phyloP scores from a whole-genome alignment of 1,284 basidiomycete species.

The Baeospora myosura region DNA sequence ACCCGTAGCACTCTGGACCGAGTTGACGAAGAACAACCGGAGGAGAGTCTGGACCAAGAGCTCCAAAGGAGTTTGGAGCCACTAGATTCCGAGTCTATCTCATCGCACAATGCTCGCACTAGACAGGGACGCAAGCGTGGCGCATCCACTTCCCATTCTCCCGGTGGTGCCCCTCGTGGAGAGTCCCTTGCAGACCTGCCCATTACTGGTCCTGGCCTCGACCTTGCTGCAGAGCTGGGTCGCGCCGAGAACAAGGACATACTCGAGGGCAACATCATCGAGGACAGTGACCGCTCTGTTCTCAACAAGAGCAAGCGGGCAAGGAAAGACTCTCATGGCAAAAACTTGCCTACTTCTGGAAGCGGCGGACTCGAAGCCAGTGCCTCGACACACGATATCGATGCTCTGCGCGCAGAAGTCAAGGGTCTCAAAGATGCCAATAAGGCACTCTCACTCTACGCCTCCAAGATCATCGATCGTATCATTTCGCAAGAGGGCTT shows the following conservation, averaged over 20 bases:
- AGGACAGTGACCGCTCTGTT: conserved; percentile 43
- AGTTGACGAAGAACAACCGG: conserved; percentile 47
- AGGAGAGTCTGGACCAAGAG: conserved; percentile 28
- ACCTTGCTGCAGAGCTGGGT: conserved; percentile 85
- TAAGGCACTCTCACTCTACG: conserved; percentile 88
- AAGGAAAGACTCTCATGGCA: conserved; percentile 42
- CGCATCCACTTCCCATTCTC: conserved; percentile 41
- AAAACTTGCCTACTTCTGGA: conserved; percentile 31
- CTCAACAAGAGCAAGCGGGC: conserved; percentile 42
- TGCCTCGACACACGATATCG: conserved; percentile 46
- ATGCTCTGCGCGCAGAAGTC: conserved; percentile 71
- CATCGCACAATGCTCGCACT: conserved; percentile 29
- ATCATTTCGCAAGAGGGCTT: conserved; percentile 92
- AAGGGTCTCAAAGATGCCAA: conserved; percentile 91
- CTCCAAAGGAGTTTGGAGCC: conserved; percentile 30
- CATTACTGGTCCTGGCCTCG: conserved; percentile 79
- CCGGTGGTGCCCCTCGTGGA: conserved; percentile 40
- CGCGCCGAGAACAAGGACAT: conserved; percentile 79
- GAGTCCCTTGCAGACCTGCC: conserved; percentile 76
- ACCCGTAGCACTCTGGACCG: conserved; percentile 46
- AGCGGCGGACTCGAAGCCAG: conserved; percentile 32
- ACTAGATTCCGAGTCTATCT: conserved; percentile 31
- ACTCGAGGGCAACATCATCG: conserved; percentile 44
- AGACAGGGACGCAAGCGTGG: conserved; percentile 48
- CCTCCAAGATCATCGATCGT: conserved; percentile 93